Conservation (phyloP, 2,329 filamentous ascomycete genomes). For the Gnomoniopsis sp. region DNA sequence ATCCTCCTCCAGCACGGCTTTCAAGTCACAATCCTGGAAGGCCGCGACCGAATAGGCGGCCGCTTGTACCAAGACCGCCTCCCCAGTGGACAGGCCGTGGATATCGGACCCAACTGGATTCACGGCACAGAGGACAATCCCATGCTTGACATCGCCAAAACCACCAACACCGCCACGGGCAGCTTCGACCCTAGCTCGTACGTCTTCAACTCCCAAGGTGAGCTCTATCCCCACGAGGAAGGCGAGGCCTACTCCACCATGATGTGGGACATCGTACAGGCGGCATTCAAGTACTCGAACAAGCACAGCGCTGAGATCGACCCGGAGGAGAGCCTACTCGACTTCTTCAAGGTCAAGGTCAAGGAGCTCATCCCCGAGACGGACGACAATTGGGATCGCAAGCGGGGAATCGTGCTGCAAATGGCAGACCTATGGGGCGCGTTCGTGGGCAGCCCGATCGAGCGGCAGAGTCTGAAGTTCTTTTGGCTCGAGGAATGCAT, state of each 20-base stretch:
- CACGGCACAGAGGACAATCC: slow-evolving; percentile 71
- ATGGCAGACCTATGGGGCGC: slow-evolving; percentile 66
- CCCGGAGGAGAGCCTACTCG: slow-evolving; percentile 44
- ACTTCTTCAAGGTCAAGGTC: slow-evolving; percentile 50
- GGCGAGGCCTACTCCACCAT: slow-evolving; percentile 46
- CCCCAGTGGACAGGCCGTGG: slow-evolving; percentile 46
- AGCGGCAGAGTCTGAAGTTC: slow-evolving; percentile 67
- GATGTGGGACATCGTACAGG: slow-evolving; percentile 66
- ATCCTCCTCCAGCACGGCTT: slow-evolving; percentile 62
- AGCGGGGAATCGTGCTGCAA: slow-evolving; percentile 44
- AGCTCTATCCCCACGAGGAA: slow-evolving; percentile 42
- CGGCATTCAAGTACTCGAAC: slow-evolving; percentile 66
- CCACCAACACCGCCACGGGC: slow-evolving; percentile 51
- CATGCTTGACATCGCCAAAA: slow-evolving; percentile 62
- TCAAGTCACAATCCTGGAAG: slow-evolving; percentile 67
- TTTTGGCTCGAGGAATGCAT: slow-evolving; percentile 78
- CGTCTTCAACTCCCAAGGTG: slow-evolving; percentile 55
- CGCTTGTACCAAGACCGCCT: slow-evolving; percentile 53
- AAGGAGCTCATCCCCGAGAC: slow-evolving; percentile 43
- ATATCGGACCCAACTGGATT: slow-evolving; percentile 75
- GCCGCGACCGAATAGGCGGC: slow-evolving; percentile 63
- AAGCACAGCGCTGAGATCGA: slow-evolving; percentile 47
- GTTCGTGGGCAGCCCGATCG: slow-evolving; percentile 64
- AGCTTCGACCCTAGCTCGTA: slow-evolving; percentile 50
- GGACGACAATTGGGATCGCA: slow-evolving; percentile 35